Base-by-base conservation (phyloP, 495 filamentous ascomycete genomes). In the Penicillium silybi region DNA sequence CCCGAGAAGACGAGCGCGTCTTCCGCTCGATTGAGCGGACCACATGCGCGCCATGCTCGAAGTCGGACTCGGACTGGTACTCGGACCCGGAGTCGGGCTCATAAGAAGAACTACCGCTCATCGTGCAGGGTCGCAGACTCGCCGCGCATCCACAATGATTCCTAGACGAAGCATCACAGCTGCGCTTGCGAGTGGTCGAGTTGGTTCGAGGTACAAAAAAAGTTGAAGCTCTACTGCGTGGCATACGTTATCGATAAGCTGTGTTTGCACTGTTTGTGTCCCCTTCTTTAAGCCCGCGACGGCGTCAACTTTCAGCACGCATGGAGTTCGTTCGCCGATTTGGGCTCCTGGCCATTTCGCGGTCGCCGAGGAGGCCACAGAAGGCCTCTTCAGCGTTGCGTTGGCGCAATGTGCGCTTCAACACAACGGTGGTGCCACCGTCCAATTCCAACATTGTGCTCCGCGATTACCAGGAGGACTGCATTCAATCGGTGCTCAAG, bases 401-500 rank as follows among this genome's bases (percentile, higher is more conserved):
- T 44, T 5, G 25, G 41, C 53, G 20, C 6, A 42, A 52, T 45
- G 48, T 50, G 43, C 64, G 64, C 15, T 62, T 57, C 13, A 65
- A 73, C 45, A 70, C 68, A 6, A 68, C 68, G 15, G 55, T 13
- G 46, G 51, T 27, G 41, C 52, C 48, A 38, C 64, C 50, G 50
- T 53, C 63, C 15, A 26, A 20, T n/a, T 56, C 68, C 44, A 27
- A 59, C 15, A 75, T 90, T 40, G 75, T 72, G 44, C 80, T 93
- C 32, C 85, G 89, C 45, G 67, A 84, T 50, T 92, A 92, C 59
- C 88, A 92, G 59, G 87, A 92, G 72, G 89, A 92, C 74, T 90
- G 90, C 65, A 95, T 99, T 49, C 83, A 92, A 59, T 81, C 92
- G 1, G 88, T 99, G 9, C 70, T 97, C 13, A 66, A 75, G 2